Base-by-base conservation (phyloP, 129 eudicot genomes). In the Flaveria linearis region DNA sequence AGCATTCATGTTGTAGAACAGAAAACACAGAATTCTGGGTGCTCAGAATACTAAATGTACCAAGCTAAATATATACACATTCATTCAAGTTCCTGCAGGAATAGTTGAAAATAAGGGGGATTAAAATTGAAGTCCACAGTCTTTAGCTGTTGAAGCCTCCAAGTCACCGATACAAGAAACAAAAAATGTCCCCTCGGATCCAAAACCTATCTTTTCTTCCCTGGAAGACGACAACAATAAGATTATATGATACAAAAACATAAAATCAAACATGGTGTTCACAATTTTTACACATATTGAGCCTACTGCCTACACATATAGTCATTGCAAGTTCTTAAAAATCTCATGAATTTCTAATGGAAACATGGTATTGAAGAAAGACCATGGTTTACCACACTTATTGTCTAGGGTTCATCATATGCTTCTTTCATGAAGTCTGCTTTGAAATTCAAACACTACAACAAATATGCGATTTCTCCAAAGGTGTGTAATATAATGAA, bases 31-130 rank as follows among this genome's bases (percentile, higher is more conserved):
- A 43, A 56, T 9, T 52, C 9, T 61, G 30, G 60, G 71, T 16
- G 49, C 43, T 57, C 64, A 30, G 55, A 36, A 58, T 60, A 57
- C 53, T 62, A 72, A 61, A 47, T 23, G 47, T 49, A 80, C 74
- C 78, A 66, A 53, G 72, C 79, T 73, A 73, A 57, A 78, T 69
- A 78, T 73, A 46, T 73, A 73, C 78, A 80, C 12, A 73, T 73
- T 64, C 49, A 25, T 79, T 50, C 17, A 78, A 55, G 60, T 18
- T 61, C 71, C 18, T 72, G 5, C 23, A 53, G 43, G 43, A 72
- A 64, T 52, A 64, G 74, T 28, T 17, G 68, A 80, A 53, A 52
- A 79, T 15, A 73, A 65, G 78, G 64, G 36, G 17, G 73, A 51
- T 46, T 68, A 20, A 20, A 20, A 20, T 20, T 20, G 22, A 20